phyloP scores from a whole-genome alignment of 2,329 filamentous ascomycete species.

The Cyphellophora attinorum region DNA sequence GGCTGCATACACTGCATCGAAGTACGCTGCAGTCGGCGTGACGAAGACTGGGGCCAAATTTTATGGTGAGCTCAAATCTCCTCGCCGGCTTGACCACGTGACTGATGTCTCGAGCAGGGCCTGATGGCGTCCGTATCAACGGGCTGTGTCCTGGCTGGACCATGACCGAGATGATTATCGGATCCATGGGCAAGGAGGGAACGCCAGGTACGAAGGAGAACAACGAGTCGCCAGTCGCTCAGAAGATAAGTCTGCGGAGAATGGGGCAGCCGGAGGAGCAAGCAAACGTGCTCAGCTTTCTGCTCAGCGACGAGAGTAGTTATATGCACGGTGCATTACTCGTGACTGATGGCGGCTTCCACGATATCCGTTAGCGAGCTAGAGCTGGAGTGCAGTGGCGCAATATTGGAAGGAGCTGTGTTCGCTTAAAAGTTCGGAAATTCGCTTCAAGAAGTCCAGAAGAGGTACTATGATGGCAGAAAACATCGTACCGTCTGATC shows the following conservation, averaged over 20 bases:
- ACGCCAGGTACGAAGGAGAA: conserved; percentile 11
- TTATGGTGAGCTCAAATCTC: conserved; percentile 3
- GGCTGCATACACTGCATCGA: conserved; percentile 11
- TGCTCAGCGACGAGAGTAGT: conserved; percentile 14
- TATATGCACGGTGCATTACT: conserved; percentile 11
- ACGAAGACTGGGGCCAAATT: conserved; percentile 14
- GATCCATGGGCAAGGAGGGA: conserved; percentile 12
- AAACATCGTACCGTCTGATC: no score
- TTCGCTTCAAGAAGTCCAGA: no score
- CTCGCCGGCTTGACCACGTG: not conserved
- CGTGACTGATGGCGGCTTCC: conserved; percentile 14
- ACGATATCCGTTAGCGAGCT: conserved; percentile 13
- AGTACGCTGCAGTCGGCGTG: conserved; percentile 10
- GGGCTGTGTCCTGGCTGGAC: conserved; percentile 14
- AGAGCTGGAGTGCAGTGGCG: no score
- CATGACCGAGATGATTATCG: conserved; percentile 11
- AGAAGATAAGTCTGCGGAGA: conserved; percentile 8
- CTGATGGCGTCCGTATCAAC: conserved; percentile 13
- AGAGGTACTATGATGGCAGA: no score
- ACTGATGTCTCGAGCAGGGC: not conserved
- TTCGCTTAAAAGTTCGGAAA: no score
- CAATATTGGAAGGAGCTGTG: no score
- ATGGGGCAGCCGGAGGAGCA: conserved; percentile 14
- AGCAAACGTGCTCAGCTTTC: conserved; percentile 12
- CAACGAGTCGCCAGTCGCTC: conserved; percentile 7